These are phyloP conservation scores for Neurospora sp. DNA, from an alignment of 2,329 filamentous ascomycete genomes.

Conservation along the genomic window DNA sequence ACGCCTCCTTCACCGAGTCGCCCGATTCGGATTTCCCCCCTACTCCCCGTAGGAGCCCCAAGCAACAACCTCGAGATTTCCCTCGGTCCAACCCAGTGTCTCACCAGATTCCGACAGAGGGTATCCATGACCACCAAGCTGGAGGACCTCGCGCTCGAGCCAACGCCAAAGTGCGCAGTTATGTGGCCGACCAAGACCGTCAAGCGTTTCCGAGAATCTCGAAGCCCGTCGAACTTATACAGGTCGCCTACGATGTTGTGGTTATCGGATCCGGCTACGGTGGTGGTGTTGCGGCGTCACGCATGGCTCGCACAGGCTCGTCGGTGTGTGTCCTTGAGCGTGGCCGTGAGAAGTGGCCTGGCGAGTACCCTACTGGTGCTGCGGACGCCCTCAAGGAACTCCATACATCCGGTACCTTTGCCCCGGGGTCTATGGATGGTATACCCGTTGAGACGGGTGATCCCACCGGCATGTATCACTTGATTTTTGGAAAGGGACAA, in stretches of 20 bases:
- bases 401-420: slow-evolving; percentile 46
- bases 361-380: slow-evolving; percentile 47
- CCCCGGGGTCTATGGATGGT: slow-evolving; percentile 31
- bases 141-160: slow-evolving; percentile 24
- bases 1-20: slow-evolving; percentile 5
- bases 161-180: slow-evolving; percentile 20
- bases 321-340: slow-evolving; percentile 56
- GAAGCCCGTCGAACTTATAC: slow-evolving; percentile 46
- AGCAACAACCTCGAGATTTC: neutral
- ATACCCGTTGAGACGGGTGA: slow-evolving; percentile 38
- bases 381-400: slow-evolving; percentile 40
- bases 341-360: slow-evolving; percentile 56
- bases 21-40: slow-evolving; percentile 1
- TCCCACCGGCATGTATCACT: slow-evolving; percentile 52
- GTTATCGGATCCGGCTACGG: slow-evolving; percentile 64
- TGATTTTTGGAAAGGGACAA: slow-evolving; percentile 53
- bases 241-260: slow-evolving; percentile 51
- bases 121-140: slow-evolving; percentile 24
- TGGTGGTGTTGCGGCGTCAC: slow-evolving; percentile 54
- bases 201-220: slow-evolving; percentile 43
- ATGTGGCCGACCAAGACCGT: slow-evolving; percentile 18
- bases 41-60: neutral
- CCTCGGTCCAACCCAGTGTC: neutral
- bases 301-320: slow-evolving; percentile 51
- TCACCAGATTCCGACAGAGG: slow-evolving; percentile 20